Evolutionary conservation across 139 green algal genomes (phyloP).

Genomic region (Chlorella sp.): DNA sequence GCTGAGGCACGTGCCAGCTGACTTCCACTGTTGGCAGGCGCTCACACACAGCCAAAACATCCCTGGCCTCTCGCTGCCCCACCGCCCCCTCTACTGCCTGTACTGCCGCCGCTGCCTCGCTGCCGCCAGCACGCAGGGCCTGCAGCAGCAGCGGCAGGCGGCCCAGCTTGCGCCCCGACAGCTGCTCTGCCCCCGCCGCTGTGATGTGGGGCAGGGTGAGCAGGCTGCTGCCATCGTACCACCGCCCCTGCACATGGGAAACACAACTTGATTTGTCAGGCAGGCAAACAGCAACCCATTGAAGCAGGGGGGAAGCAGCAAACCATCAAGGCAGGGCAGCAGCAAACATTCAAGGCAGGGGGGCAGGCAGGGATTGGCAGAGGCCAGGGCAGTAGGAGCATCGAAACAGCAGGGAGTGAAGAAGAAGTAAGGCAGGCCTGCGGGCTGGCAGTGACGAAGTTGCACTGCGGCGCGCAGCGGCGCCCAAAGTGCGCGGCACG

Average conservation of each 20-base stretch:
- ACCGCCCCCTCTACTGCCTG: conserved; percentile 3
- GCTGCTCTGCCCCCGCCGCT: conserved; percentile 13
- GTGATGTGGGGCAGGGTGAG: conserved; percentile 80
- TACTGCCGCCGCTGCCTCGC: not conserved
- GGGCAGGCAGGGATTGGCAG: too few relatives aligned
- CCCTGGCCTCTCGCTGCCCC: conserved; percentile 34
- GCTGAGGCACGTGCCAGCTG: conserved; percentile 15
- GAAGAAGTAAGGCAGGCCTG: too few relatives aligned
- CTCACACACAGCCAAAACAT: conserved; percentile 48
- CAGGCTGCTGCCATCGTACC: conserved; percentile 76
- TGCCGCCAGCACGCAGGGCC: conserved; percentile 33
- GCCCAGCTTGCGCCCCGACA: conserved; percentile 48
- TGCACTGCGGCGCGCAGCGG: too few relatives aligned
- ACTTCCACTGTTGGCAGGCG: conserved; percentile 64
- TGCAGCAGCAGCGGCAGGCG: conserved; percentile 64
- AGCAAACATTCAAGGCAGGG: too few relatives aligned
- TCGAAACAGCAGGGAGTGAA: too few relatives aligned
- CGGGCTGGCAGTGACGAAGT: too few relatives aligned
- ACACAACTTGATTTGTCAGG: too few relatives aligned
- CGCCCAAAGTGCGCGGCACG: too few relatives aligned
- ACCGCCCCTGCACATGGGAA: conserved; percentile 84
- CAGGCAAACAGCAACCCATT: not conserved
- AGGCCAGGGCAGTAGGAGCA: too few relatives aligned
- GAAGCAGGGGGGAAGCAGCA: not conserved
- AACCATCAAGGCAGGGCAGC: too few relatives aligned